A percentile compares a stretch with the other conserved stretches of the same genome.
These are phyloP conservation scores for Heterobasidion irregulare DNA, from an alignment of 1,284 basidiomycete genomes.

Conservation along the genomic window DNA sequence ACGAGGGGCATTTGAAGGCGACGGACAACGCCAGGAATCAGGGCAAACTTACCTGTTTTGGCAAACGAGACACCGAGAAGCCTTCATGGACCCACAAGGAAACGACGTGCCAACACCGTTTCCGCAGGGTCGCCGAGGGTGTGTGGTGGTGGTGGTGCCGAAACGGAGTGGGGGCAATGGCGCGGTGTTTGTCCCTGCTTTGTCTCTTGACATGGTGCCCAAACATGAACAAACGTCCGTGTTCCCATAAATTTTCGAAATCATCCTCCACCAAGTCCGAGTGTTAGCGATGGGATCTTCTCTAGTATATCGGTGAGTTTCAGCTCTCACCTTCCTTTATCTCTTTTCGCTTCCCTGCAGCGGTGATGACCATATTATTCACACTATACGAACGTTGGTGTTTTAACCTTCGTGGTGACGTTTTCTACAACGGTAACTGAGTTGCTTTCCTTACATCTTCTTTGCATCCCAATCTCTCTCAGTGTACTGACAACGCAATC, in stretches of 20 bases:
- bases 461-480: neutral
- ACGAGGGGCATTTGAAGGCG: neutral
- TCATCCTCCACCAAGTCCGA: no score
- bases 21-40: neutral
- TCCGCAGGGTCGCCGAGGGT: neutral
- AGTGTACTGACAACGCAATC: no score
- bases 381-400: constrained; percentile 38
- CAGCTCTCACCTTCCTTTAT: neutral
- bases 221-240: neutral
- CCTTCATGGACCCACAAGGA: constrained; percentile 2
- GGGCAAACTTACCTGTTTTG: neutral
- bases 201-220: neutral
- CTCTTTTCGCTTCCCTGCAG: neutral
- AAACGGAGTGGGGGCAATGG: neutral
- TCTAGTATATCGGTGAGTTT: neutral
- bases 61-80: neutral
- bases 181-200: neutral
- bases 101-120: neutral
- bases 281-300: no score
- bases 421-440: constrained; percentile 61
- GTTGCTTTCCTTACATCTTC: constrained; percentile 13
- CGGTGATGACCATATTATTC: constrained; percentile 37
- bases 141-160: neutral
- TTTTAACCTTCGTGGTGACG: constrained; percentile 23
- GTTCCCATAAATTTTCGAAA: no score